Conservation (phyloP, 169 alveolate species). For the Cryptosporidium viatorum region DNA sequence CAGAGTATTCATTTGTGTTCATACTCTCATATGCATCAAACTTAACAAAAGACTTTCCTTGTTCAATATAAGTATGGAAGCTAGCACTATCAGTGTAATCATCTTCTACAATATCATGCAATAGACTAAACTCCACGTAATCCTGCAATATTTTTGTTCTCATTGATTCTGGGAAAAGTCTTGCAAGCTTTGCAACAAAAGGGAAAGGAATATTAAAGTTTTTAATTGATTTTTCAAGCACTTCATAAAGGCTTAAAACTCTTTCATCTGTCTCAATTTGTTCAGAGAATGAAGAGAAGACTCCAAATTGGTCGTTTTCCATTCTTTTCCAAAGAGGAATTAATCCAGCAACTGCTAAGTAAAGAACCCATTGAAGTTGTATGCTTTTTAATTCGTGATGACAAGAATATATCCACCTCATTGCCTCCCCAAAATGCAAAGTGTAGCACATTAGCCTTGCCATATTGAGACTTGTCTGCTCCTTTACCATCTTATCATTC, state of each 20-base stretch:
- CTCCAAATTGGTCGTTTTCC: conserved; percentile 14
- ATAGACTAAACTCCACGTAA: conserved; percentile 49
- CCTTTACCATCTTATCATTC: conserved; percentile 5
- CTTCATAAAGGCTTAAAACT: conserved; percentile 18
- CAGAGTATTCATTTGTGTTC: conserved; percentile 21
- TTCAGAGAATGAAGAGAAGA: conserved; percentile 18
- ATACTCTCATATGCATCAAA: conserved; percentile 49
- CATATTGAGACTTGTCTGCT: conserved; percentile 17
- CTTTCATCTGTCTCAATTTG: conserved; percentile 25
- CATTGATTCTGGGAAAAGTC: conserved; percentile 16
- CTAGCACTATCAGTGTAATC: conserved; percentile 46
- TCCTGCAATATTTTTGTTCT: conserved; percentile 34
- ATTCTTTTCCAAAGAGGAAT: conserved; percentile 48
- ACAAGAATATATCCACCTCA: conserved; percentile 39
- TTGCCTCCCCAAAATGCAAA: conserved; percentile 61
- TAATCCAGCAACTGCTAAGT: conserved; percentile 53
- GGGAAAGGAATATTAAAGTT: conserved; percentile 47
- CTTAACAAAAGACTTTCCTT: conserved; percentile 43
- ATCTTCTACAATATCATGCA: conserved; percentile 61
- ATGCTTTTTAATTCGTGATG: conserved; percentile 31
- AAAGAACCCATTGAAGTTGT: conserved; percentile 62
- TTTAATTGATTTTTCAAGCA: conserved; percentile 6
- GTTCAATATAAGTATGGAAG: conserved; percentile 24
- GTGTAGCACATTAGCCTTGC: conserved; percentile 68
- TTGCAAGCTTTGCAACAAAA: conserved; percentile 45